Evolutionary conservation across 305 asterid species (phyloP).

Genomic region (Salvia sclarea): DNA sequence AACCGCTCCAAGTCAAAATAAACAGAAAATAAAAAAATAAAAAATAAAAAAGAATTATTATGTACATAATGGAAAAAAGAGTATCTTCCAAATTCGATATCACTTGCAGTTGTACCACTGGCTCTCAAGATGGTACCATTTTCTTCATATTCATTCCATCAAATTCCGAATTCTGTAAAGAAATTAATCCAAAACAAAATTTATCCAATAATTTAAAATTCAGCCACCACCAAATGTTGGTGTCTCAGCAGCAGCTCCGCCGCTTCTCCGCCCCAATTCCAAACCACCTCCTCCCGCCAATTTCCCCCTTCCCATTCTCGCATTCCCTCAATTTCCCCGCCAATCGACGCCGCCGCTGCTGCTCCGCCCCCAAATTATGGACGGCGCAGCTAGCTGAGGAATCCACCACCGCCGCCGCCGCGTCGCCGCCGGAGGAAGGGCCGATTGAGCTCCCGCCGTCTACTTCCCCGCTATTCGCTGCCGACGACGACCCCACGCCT

Average conservation of each 20-base stretch:
- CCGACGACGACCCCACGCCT: conserved; percentile 60
- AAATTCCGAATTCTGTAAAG: no score
- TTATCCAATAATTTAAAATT: conserved; percentile 15
- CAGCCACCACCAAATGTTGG: conserved; percentile 35
- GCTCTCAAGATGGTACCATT: no score
- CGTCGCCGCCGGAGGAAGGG: conserved; percentile 48
- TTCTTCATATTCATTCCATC: no score
- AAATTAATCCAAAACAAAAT: conserved; percentile 1
- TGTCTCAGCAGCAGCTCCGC: conserved; percentile 38
- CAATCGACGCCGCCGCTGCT: conserved; percentile 19
- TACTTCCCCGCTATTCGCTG: conserved; percentile 49
- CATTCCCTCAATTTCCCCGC: conserved; percentile 27
- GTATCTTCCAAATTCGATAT: no score
- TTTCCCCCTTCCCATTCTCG: conserved; percentile 20
- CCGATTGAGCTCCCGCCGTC: conserved; percentile 77
- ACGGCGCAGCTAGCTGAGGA: conserved; percentile 48
- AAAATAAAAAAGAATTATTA: no score
- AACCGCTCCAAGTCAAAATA: no score
- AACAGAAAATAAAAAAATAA: no score
- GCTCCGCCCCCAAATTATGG: conserved; percentile 40
- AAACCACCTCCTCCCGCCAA: conserved; percentile 25
- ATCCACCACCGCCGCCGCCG: conserved; percentile 27
- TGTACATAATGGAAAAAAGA: no score
- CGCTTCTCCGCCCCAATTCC: conserved; percentile 37
- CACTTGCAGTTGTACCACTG: no score